Percentiles rank a stretch among this genome's conserved stretches.
Conservation (phyloP, 2,329 filamentous ascomycete species). For the Apiospora sp. region DNA sequence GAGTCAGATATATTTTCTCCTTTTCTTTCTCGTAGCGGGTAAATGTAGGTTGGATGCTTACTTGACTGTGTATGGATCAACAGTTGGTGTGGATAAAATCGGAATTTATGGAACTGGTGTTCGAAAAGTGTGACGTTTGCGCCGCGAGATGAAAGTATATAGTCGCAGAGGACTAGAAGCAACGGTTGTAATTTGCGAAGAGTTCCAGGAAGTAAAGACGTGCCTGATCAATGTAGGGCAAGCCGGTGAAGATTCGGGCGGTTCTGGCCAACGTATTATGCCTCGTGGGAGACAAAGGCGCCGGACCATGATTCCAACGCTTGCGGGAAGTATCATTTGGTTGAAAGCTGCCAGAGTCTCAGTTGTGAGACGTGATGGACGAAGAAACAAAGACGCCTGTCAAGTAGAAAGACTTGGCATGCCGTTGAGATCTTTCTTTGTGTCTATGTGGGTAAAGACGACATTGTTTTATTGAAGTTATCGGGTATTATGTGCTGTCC, state of each 20-base stretch:
- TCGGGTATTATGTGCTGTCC: no score
- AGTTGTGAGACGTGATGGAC: not conserved
- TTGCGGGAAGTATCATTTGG: not conserved
- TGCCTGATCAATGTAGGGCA: no score
- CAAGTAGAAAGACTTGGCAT: not conserved
- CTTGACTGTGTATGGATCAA: no score
- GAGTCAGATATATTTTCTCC: not conserved
- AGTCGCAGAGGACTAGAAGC: no score
- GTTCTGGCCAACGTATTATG: not conserved
- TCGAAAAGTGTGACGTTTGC: not conserved
- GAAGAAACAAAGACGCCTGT: not conserved
- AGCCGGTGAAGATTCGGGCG: no score
- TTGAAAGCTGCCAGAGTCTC: not conserved
- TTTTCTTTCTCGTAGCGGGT: not conserved
- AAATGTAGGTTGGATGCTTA: not conserved
- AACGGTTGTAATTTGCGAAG: no score
- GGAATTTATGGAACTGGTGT: no score
- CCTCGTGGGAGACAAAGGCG: not conserved
- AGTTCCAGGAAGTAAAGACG: no score
- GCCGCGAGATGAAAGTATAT: no score
- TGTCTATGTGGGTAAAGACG: not conserved
- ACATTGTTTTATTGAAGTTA: no score
- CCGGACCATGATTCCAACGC: not conserved
- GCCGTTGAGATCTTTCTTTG: not conserved
- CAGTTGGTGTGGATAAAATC: not conserved